phyloP scores from a whole-genome alignment of 192 early-diverging fungal genomes.

The Umbelopsis sp. region DNA sequence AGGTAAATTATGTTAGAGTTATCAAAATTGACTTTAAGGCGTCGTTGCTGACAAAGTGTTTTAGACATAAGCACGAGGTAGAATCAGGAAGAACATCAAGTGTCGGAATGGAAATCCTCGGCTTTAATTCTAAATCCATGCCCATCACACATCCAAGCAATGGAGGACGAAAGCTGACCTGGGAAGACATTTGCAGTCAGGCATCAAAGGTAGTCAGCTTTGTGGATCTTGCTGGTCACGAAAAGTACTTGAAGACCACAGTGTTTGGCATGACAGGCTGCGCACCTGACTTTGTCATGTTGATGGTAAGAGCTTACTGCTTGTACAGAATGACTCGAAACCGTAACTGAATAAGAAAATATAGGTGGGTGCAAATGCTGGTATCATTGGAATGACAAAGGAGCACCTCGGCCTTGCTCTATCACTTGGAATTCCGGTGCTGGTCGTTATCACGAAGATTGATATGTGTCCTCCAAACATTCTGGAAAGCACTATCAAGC shows the following conservation, averaged over 20 bases:
- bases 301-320: constrained; percentile 56
- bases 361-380: constrained; percentile 74
- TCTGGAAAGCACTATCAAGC: constrained; percentile 79
- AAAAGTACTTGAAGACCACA: constrained; percentile 94
- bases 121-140: constrained; percentile 73
- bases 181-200: constrained; percentile 80
- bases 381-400: constrained; percentile 91
- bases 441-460: constrained; percentile 93
- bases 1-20: constrained; percentile 34
- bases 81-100: constrained; percentile 90
- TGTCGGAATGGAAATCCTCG: constrained; percentile 89
- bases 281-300: constrained; percentile 90
- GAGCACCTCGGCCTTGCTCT: constrained; percentile 92
- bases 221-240: constrained; percentile 86
- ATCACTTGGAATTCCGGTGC: constrained; percentile 84
- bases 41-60: not conserved
- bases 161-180: constrained; percentile 65
- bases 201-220: constrained; percentile 77
- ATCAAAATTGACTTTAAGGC: not conserved
- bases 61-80: constrained; percentile 85
- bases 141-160: constrained; percentile 50
- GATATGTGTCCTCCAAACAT: constrained; percentile 91
- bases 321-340: constrained; percentile 17
- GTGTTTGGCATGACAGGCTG: constrained; percentile 94
- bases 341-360: not conserved